Percentiles rank a stretch among this genome's conserved stretches.
These are phyloP conservation scores for Tylopilus sp. DNA, from an alignment of 1,284 basidiomycete genomes.

Conservation along the genomic window DNA sequence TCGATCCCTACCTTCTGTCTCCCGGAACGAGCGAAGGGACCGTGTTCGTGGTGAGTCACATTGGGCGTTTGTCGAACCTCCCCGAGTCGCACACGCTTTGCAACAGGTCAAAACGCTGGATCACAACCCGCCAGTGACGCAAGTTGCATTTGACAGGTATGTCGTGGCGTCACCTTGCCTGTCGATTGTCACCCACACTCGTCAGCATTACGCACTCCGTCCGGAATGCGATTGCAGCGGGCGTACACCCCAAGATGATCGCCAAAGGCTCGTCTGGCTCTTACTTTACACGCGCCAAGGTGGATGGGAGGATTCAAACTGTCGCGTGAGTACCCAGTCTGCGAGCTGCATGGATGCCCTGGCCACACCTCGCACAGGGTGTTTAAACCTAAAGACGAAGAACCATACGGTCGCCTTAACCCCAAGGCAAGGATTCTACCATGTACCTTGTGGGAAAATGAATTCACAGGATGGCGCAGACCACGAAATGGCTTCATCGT, in stretches of 20 bases:
- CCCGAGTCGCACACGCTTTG: neutral
- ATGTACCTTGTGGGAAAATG: neutral
- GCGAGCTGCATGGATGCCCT: neutral
- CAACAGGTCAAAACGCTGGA: conserved; percentile 69
- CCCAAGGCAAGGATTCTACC: conserved; percentile 55
- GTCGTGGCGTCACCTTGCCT: conserved; percentile 24
- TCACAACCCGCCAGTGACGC: conserved; percentile 70
- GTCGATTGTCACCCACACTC: conserved; percentile 5
- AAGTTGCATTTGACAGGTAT: conserved; percentile 65
- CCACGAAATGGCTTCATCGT: conserved; percentile 88
- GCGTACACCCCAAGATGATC: conserved; percentile 86
- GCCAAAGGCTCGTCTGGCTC: conserved; percentile 82
- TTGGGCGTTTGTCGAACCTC: conserved; percentile 1
- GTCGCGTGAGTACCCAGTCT: conserved; percentile 57
- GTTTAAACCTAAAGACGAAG: conserved; percentile 90
- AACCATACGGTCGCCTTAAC: conserved; percentile 79
- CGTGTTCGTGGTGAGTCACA: conserved; percentile 17
- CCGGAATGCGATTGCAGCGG: conserved; percentile 65
- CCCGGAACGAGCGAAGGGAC: conserved; percentile 26
- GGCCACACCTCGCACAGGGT: conserved; percentile 46
- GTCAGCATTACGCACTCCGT: conserved; percentile 62
- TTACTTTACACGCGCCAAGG: conserved; percentile 79
- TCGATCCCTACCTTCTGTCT: conserved; percentile 49
- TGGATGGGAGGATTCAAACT: conserved; percentile 67
- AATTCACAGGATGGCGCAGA: conserved; percentile 41